A percentile compares a stretch with the other conserved stretches of the same genome.
These are phyloP conservation scores for Dillenia suffruticosa DNA, from an alignment of 164 flowering plant genomes.

Conservation along the genomic window DNA sequence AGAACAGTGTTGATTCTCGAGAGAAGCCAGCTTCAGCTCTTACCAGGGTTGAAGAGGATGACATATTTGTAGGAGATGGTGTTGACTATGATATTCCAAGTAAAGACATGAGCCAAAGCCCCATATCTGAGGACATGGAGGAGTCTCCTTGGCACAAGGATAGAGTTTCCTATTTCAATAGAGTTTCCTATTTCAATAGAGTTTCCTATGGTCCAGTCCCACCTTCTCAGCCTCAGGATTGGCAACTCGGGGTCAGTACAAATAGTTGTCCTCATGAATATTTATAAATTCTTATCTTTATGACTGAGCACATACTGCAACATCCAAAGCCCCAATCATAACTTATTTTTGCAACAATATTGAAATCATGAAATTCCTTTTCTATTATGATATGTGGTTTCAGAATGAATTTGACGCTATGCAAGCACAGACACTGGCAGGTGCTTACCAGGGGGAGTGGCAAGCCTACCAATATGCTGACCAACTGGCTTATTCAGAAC, in stretches of 20 bases:
- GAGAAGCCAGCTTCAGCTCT: constrained; percentile 52
- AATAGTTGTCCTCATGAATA: neutral
- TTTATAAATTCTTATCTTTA: neutral
- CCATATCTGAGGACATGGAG: constrained; percentile 91
- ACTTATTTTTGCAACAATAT: too few species aligned
- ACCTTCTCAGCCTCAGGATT: constrained; percentile 66
- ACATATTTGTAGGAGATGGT: constrained; percentile 93
- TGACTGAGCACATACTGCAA: too few species aligned
- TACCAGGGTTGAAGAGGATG: constrained; percentile 74
- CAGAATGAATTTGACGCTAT: constrained; percentile 81
- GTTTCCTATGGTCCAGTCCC: constrained; percentile 86
- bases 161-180: constrained; percentile 52
- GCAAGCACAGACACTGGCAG: constrained; percentile 65
- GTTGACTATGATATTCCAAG: constrained; percentile 65
- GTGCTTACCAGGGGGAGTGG: constrained; percentile 84
- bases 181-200: constrained; percentile 51
- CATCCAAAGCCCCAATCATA: too few species aligned
- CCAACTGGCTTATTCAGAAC: constrained; percentile 81
- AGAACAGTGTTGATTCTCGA: constrained; percentile 33
- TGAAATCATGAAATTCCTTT: neutral
- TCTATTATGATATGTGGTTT: constrained; percentile 8
- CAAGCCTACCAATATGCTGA: constrained; percentile 86
- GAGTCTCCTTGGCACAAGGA: constrained; percentile 89
- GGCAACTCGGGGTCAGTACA: constrained; percentile 74
- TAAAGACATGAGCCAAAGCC: constrained; percentile 77